Base-by-base conservation (phyloP, 345 rosid genomes). In the Pseudoturritis turrita region DNA sequence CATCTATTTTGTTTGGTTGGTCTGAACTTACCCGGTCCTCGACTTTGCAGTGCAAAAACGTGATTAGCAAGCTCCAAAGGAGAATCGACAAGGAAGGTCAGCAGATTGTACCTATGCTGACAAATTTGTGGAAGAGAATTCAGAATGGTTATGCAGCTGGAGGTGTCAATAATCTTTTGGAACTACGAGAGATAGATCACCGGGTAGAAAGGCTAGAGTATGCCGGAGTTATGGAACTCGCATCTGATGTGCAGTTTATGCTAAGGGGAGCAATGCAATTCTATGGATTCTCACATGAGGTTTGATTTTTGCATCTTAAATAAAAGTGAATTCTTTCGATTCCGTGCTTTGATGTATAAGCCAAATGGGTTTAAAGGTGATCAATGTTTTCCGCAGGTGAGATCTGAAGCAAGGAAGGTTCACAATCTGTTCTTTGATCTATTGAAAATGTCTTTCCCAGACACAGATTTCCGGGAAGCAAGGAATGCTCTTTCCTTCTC, bases 341-440 rank as follows among this genome's bases (percentile, higher is more conserved):
- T 59, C 7, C 51, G 15, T 41, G 40, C 19, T 57, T 66, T 67
- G 41, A 74, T 66, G 40, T 39, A 57, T 18, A 31, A 60, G 23
- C 47, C 54, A 49, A 65, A 44, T 51, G 33, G 54, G 55, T 50
- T 33, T 57, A 45, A 47, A 46, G 54, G 60, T 46, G 44, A 55
- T 39, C 1, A 29, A 47, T 28, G 8, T 10, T 17, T 75, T 71
- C 29, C 46, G 47, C 92, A 94, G 98, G 97, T 91, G 64, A 83
- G 96, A 72, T 79, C 96, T 58, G 99, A 96, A 83, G 99, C 96
- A 31, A 87, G 85, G 74, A 96, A 96, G 79, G 99, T 96, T 37
- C 99, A 96, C 50, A 94, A 92, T 82, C 90, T 96, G 69, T 90
- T 96, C 83, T 96, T 96, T 39, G 99, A 96, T 78, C 65, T 92